phyloP scores from a whole-genome alignment of 2,329 filamentous ascomycete species.

The Berkeleyomyces basicola region DNA sequence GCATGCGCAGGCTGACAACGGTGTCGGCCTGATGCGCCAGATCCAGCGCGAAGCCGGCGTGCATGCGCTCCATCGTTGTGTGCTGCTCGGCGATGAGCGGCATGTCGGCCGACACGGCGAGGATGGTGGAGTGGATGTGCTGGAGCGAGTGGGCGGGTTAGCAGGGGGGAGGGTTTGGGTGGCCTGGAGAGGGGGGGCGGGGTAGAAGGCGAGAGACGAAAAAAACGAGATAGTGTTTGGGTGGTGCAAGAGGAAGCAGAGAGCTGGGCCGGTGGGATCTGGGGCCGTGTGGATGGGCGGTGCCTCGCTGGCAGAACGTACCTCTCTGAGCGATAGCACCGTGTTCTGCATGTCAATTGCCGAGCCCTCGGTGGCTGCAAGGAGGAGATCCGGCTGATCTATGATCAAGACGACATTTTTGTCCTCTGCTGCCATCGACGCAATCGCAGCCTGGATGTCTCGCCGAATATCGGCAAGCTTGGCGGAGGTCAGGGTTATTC shows the following conservation, averaged over 20 bases:
- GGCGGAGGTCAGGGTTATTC: conserved; percentile 12
- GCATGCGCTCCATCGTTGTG: conserved; percentile 52
- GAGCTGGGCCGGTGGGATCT: background rate
- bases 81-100: conserved; percentile 46
- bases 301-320: conserved; percentile 23
- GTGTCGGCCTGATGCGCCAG: conserved; percentile 60
- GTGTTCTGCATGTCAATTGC: conserved; percentile 35
- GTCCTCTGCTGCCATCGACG: conserved; percentile 17
- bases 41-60: conserved; percentile 53
- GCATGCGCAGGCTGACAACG: conserved; percentile 52
- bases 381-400: conserved; percentile 48
- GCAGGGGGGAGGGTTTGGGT: conserved; percentile 36
- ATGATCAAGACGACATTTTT: conserved; percentile 41
- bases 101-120: conserved; percentile 56
- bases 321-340: conserved; percentile 45
- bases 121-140: conserved; percentile 46
- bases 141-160: conserved; percentile 19
- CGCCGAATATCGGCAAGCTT: conserved; percentile 23
- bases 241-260: background rate
- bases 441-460: conserved; percentile 26
- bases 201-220: background rate
- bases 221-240: background rate
- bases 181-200: conserved; percentile 25
- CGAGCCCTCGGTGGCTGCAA: conserved; percentile 38
- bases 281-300: background rate